Base-by-base conservation (phyloP, 306 rosid species). In the Clitoria ternatea region DNA sequence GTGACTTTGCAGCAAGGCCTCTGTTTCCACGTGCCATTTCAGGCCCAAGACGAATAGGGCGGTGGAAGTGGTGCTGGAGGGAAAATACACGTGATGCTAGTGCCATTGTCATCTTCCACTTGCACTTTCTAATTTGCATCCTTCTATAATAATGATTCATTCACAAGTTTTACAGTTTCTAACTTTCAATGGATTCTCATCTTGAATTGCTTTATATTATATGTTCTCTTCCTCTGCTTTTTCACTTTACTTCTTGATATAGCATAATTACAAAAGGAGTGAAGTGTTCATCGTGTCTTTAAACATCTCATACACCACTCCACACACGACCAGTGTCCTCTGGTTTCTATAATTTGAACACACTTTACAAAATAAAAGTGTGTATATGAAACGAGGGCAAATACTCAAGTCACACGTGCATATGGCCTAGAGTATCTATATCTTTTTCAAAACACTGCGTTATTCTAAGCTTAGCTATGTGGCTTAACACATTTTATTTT, bases 1-100 rank as follows among this genome's bases (percentile, higher is more conserved):
- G 85, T 77, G 82, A 81, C 61, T 53, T 62, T 33, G 69, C 55
- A 19, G 55, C 62, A 49, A 61, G 13, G 23, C 11, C 22, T 17
- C 20, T 40, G 67, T 67, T 67, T 66, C 61, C 77, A 77, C 79
- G 77, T 70, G 79, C 74, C 77, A 63, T 11, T 3, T 22, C 67
- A 64, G 48, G 23, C 29, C 29, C 67, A 40, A 2, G 23, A 69
- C 2, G 35, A 39, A 29, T 60, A 48, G 72, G 79, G 76, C 81
- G 85, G 85, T 77, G 69, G 75, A 48, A 27, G 12, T 30, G 57
- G 80, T n/a, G 65, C 12, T 1, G 23, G 57, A 52, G 59, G 12
- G 7, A 22, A 29, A 30, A 14, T 52, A 10, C 61, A 72, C 62
- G 81, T 72, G 79, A 81, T 64, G 50, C 61, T 29, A 1, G 44